Percentiles rank a stretch among this genome's conserved stretches.
Conservation (phyloP, 2,329 filamentous ascomycete genomes). For the Tolypocladium album region DNA sequence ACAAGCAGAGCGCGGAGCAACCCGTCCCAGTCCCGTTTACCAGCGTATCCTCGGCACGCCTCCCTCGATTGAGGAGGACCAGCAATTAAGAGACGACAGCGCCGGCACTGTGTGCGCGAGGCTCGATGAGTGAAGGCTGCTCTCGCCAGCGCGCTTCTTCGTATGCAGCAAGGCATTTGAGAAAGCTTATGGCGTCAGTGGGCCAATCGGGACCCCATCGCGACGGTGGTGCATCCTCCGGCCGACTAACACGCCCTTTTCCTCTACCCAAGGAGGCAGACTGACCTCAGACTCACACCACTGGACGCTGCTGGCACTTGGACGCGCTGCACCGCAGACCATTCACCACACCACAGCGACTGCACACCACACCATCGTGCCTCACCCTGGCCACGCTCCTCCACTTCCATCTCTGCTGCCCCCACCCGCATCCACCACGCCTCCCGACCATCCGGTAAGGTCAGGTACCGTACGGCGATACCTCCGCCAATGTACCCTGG, state of each 20-base stretch:
- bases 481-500: not conserved
- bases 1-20: not conserved
- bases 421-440: not conserved
- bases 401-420: not conserved
- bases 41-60: not conserved
- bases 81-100: not conserved
- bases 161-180: not conserved
- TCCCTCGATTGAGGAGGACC: not conserved
- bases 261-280: not conserved
- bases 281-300: not conserved
- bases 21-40: not conserved
- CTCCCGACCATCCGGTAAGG: constrained; percentile 2
- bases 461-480: not conserved
- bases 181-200: not conserved
- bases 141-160: not conserved
- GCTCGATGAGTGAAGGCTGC: not conserved
- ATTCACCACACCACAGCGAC: not conserved
- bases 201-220: constrained; percentile 1
- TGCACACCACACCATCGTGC: not conserved
- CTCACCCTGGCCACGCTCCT: not conserved
- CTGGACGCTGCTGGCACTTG: not conserved
- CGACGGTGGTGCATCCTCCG: not conserved
- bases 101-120: not conserved
- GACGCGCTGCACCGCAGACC: not conserved
- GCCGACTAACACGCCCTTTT: not conserved